Conservation (phyloP, 2,329 filamentous ascomycete genomes). For the Aspergillus fischeri region DNA sequence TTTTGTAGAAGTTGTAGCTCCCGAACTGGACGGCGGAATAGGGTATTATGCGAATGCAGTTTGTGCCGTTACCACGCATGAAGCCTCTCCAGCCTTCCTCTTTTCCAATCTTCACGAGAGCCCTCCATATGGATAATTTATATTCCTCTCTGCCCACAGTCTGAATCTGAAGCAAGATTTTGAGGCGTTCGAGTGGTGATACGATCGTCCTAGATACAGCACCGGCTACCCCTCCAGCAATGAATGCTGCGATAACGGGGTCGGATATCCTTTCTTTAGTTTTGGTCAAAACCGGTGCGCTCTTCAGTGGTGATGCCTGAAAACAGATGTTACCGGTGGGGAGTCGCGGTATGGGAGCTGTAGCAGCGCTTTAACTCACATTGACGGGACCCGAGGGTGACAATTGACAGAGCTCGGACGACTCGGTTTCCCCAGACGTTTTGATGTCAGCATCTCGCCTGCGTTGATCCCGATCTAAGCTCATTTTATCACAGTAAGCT, state of each 20-base stretch:
- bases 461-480: conserved; percentile 30
- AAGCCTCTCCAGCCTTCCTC: conserved; percentile 97
- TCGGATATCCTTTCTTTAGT: conserved; percentile 59
- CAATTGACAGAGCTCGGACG: conserved; percentile 20
- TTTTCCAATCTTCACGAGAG: conserved; percentile 88
- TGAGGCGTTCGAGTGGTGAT: conserved; percentile 89
- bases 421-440: conserved; percentile 12
- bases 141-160: conserved; percentile 87
- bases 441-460: conserved; percentile 17
- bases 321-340: conserved; percentile 1
- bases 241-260: conserved; percentile 85
- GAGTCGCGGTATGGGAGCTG: background rate
- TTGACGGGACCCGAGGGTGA: conserved; percentile 16
- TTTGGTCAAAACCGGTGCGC: conserved; percentile 18
- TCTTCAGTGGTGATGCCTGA: conserved; percentile 17
- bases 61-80: conserved; percentile 96
- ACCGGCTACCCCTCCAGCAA: conserved; percentile 88
- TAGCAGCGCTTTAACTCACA: conserved; percentile 14
- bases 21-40: conserved; percentile 98
- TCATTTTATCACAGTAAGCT: conserved; percentile 23
- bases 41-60: conserved; percentile 96
- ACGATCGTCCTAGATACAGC: conserved; percentile 98
- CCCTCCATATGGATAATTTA: conserved; percentile 84
- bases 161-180: conserved; percentile 97
- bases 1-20: conserved; percentile 96